These are phyloP conservation scores for Paramecium caudatum DNA, from an alignment of 73 alveolate genomes.

Conservation along the genomic window DNA sequence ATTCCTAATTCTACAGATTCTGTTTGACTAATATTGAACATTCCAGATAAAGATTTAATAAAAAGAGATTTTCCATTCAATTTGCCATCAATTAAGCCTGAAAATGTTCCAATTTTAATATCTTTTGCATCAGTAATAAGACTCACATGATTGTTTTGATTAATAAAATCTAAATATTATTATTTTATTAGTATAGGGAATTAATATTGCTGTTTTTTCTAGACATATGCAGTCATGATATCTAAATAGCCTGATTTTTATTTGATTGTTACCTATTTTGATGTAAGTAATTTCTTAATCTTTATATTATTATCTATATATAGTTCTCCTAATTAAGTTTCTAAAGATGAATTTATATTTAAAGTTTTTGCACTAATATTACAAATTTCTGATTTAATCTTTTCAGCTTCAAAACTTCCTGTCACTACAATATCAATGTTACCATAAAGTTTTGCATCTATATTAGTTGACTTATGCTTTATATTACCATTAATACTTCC, in stretches of 20 bases:
- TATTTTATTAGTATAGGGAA: not conserved
- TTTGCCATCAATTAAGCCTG: not conserved
- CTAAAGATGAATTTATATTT: not conserved
- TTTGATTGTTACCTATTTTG: not conserved
- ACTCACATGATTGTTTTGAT: not conserved
- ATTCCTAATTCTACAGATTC: conserved; percentile 22
- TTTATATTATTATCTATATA: not conserved
- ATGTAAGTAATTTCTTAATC: conserved; percentile 5
- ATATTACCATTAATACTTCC: conserved; percentile 43
- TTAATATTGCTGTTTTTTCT: not conserved
- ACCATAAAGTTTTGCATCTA: conserved; percentile 56
- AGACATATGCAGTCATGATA: not conserved
- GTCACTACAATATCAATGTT: conserved; percentile 9
- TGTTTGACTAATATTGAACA: not conserved
- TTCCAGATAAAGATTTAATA: conserved; percentile 12
- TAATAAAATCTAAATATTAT: not conserved
- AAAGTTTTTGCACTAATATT: not conserved
- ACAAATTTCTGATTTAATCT: conserved; percentile 45
- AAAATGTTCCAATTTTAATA: conserved; percentile 2
- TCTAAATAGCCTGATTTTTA: not conserved
- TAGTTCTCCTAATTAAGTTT: conserved; percentile 16
- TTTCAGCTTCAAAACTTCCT: not conserved
- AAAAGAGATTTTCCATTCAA: not conserved
- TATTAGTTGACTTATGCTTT: not conserved
- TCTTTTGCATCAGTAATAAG: not conserved